A percentile compares a stretch with the other conserved stretches of the same genome.
Conservation (phyloP, 106 monocot species). For the Dioscorea alata region DNA sequence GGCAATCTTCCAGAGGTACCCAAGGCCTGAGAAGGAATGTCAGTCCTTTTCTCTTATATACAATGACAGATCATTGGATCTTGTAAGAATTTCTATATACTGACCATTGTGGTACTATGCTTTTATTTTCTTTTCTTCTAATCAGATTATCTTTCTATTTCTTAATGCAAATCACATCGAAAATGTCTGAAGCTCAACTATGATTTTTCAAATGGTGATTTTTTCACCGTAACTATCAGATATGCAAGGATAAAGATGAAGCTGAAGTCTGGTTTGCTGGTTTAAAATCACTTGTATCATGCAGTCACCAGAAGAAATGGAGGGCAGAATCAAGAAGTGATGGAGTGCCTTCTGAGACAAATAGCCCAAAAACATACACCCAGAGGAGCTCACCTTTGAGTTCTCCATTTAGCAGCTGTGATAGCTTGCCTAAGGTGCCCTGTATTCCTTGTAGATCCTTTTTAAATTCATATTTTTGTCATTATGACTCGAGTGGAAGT, state of each 20-base stretch:
- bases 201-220: too few species aligned
- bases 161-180: too few species aligned
- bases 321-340: constrained; percentile 84
- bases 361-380: constrained; percentile 80
- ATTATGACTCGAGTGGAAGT: too few species aligned
- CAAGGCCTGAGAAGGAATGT: constrained; percentile 97
- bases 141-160: not conserved
- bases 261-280: constrained; percentile 99
- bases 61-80: constrained; percentile 80
- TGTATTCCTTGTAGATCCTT: constrained; percentile 7
- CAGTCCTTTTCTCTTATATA: constrained; percentile 98
- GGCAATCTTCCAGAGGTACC: constrained; percentile 97
- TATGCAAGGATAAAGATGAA: constrained; percentile 99
- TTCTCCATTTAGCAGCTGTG: constrained; percentile 74
- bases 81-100: constrained; percentile 49
- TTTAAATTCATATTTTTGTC: not conserved
- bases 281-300: constrained; percentile 87
- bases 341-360: constrained; percentile 72
- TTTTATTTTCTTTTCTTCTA: not conserved
- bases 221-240: constrained; percentile 25
- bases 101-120: too few species aligned
- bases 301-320: constrained; percentile 69
- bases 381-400: constrained; percentile 61
- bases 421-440: constrained; percentile 69
- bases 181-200: too few species aligned